Base-by-base conservation (phyloP, 371 early-diverging fungal genomes). In the Apophysomyces ossiformis region DNA sequence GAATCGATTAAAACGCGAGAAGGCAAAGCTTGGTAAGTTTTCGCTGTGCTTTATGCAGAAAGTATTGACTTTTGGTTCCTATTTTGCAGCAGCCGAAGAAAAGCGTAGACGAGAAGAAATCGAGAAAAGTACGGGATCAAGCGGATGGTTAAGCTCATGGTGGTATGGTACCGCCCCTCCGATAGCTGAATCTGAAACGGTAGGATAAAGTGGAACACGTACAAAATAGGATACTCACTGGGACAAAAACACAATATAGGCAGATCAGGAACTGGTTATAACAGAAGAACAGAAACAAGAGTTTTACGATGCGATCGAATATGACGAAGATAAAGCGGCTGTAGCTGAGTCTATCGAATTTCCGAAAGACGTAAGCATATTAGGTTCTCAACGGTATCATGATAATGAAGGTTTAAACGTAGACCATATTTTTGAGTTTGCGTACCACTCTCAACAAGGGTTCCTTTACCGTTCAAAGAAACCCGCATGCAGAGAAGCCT, bases 231-330 rank as follows among this genome's bases (percentile, higher is more conserved):
- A 6, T 16, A 2, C 46, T 45, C 6, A 45, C 8, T n/a, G 46
- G 2, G 16, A 5, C 2, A 12, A 45, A 13, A 45, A n/a, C 11
- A 4, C 4, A 7, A 50, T 50, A 9, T 15, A 58, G 41, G 37
- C n/a, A n/a, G 58, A 58, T 36, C 41, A 50, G 21, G 21, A 2
- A 7, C 2, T 67, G 39, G 67, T 69, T 9, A 75, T 83, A 57
- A 80, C 79, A 15, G 88, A 89, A 26, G 86, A 87, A 58, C 88
- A 93, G 64, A 81, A 88, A 36, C 73, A 89, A 54, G 88, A 92
- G 65, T 73, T 95, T 5, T 92, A 90, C 70, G 88, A 94, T 11
- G 89, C 91, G 0, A 93, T 95, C 67, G 95, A 94, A 46, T 93
- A 89, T 67, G 88, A 94, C 66, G 91, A 91, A 59, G 82, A 85